These are phyloP conservation scores for Hericium erinaceus DNA, from an alignment of 768 basidiomycete species.

Conservation along the genomic window DNA sequence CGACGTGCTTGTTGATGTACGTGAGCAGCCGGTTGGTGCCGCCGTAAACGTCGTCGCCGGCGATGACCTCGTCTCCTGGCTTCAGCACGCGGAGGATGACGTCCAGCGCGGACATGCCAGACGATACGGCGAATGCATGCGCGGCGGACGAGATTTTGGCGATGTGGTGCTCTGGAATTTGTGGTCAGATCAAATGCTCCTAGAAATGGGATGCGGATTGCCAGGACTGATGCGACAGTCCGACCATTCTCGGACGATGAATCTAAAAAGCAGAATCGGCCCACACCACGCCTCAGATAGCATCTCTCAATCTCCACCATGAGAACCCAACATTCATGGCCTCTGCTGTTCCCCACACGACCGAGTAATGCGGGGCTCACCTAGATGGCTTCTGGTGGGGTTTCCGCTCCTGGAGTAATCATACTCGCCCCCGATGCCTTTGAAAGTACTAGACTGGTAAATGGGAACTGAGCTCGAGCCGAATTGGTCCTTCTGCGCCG, in stretches of 20 bases:
- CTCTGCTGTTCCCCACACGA: neutral
- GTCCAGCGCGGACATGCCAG: conserved; percentile 97
- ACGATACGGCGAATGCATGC: conserved; percentile 88
- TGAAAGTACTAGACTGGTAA: conserved; percentile 98
- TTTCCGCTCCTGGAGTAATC: conserved; percentile 96
- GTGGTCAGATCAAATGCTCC: neutral
- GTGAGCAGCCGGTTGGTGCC: conserved; percentile 92
- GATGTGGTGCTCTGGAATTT: conserved; percentile 77
- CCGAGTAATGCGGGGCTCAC: conserved; percentile 34
- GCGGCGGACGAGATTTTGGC: conserved; percentile 92
- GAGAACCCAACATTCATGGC: neutral
- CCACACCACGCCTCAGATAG: no score
- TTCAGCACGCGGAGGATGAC: conserved; percentile 89
- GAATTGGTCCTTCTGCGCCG: conserved; percentile 89
- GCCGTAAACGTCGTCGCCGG: conserved; percentile 95
- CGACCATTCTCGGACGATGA: no score
- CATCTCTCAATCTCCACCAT: no score
- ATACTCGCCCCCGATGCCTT: conserved; percentile 81
- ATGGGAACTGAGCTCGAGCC: conserved; percentile 93
- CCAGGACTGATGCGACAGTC: no score
- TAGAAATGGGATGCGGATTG: neutral
- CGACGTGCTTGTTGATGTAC: conserved; percentile 81
- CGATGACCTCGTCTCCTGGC: conserved; percentile 91
- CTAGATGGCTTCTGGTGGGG: conserved; percentile 90
- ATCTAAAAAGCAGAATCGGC: no score